Percentiles rank a stretch among this genome's conserved stretches.
These are phyloP conservation scores for Debaryomyces sp. DNA, from an alignment of 1,139 yeast genomes.

Conservation along the genomic window DNA sequence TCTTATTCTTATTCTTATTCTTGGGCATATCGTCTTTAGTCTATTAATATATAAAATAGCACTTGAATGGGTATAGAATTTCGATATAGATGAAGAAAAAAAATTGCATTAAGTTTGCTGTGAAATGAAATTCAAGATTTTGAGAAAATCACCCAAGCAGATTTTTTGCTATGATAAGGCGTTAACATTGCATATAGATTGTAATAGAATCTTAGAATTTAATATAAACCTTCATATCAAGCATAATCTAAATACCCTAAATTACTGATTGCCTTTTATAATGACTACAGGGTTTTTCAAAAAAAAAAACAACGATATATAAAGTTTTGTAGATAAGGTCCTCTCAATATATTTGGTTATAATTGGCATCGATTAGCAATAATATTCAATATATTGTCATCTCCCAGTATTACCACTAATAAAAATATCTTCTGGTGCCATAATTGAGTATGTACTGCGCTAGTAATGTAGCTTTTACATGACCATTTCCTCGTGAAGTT, in stretches of 20 bases:
- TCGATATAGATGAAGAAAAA: background rate
- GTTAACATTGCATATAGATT: background rate
- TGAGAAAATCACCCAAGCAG: background rate
- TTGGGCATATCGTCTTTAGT: background rate
- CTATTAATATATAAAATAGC: background rate
- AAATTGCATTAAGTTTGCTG: background rate
- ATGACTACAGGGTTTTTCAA: background rate
- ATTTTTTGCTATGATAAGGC: background rate
- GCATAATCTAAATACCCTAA: background rate
- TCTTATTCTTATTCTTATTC: conserved; percentile 1
- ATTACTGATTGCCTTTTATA: background rate
- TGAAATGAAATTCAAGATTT: background rate
- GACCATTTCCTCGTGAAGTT: background rate
- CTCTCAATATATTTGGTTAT: background rate
- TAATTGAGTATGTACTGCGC: background rate
- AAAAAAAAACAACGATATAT: background rate
- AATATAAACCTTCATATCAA: background rate
- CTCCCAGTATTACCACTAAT: background rate
- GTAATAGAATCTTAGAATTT: background rate
- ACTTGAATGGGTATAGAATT: background rate
- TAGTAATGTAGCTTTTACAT: background rate
- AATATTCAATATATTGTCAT: background rate
- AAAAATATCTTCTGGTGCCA: background rate
- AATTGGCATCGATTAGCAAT: background rate
- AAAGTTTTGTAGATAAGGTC: background rate